Conservation (phyloP, 441 rosid genomes). For the Syzygium syzygioides region DNA sequence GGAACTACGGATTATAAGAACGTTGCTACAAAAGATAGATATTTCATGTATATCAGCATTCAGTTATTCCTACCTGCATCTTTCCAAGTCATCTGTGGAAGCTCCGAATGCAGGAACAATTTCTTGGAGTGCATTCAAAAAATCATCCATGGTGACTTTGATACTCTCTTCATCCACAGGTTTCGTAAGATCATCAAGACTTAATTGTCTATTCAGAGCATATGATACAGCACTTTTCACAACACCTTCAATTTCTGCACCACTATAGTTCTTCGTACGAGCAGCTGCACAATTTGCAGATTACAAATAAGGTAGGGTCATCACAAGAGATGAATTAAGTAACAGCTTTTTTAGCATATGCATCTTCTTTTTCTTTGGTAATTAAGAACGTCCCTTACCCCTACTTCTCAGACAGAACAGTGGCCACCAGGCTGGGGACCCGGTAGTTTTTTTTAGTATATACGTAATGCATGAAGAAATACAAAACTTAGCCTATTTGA, state of each 20-base stretch:
- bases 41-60: not conserved
- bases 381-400: fast-evolving
- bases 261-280: conserved; percentile 96
- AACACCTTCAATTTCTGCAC: conserved; percentile 99
- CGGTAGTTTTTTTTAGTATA: not conserved
- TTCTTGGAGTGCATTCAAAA: conserved; percentile 74
- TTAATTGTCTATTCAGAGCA: conserved; percentile 92
- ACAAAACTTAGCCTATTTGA: not conserved
- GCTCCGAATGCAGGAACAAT: conserved; percentile 96
- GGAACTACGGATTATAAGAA: not conserved
- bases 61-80: conserved; percentile 61
- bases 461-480: not conserved
- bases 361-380: not conserved
- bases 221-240: conserved; percentile 97
- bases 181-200: conserved; percentile 95
- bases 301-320: not conserved
- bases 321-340: not conserved
- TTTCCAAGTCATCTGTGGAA: conserved; percentile 92
- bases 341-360: not conserved
- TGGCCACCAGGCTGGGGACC: not conserved
- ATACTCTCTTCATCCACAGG: conserved; percentile 96
- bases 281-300: conserved; percentile 61
- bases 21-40: not conserved
- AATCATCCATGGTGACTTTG: conserved; percentile 92
- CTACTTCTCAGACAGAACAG: not conserved